Evolutionary conservation across 371 early-diverging fungal species (phyloP).

Genomic region (Dichotomocladium elegans): DNA sequence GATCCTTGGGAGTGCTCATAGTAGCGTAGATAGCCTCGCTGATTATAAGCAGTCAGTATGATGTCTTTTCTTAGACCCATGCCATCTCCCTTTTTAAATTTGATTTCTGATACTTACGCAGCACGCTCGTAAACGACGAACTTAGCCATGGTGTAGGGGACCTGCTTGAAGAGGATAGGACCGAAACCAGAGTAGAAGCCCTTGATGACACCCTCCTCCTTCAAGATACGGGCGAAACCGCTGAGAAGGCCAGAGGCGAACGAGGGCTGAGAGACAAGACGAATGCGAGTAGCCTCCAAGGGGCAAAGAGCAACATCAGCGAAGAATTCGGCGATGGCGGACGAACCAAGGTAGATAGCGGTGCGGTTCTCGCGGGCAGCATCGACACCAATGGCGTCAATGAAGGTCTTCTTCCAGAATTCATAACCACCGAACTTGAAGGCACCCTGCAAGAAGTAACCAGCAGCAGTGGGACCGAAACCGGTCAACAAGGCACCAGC

Average conservation of each 20-base stretch:
- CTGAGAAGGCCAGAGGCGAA: conserved; percentile 65
- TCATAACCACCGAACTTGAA: conserved; percentile 93
- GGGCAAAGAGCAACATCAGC: conserved; percentile 89
- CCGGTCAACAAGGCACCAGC: conserved; percentile 83
- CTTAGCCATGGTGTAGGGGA: conserved; percentile 69
- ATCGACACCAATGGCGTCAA: conserved; percentile 71
- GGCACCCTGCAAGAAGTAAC: conserved; percentile 89
- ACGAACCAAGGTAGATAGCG: conserved; percentile 76
- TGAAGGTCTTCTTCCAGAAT: conserved; percentile 80
- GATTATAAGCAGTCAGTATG: not conserved
- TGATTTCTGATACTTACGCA: conserved; percentile 32
- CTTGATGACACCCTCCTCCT: conserved; percentile 66
- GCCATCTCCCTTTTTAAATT: not conserved
- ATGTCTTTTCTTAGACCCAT: not conserved
- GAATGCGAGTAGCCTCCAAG: conserved; percentile 76
- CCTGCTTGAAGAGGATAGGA: conserved; percentile 73
- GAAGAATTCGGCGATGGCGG: conserved; percentile 90
- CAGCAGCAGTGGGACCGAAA: conserved; percentile 78
- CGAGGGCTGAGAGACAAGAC: conserved; percentile 71
- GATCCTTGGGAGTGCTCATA: conserved; percentile 52
- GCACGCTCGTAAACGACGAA: conserved; percentile 55
- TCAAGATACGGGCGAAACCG: conserved; percentile 60
- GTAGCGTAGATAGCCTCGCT: conserved; percentile 47
- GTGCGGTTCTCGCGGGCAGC: conserved; percentile 79
- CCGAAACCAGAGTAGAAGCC: conserved; percentile 79